Conservation (phyloP, 225 moss, liverwort and hornwort species). For the Asterella californica region DNA sequence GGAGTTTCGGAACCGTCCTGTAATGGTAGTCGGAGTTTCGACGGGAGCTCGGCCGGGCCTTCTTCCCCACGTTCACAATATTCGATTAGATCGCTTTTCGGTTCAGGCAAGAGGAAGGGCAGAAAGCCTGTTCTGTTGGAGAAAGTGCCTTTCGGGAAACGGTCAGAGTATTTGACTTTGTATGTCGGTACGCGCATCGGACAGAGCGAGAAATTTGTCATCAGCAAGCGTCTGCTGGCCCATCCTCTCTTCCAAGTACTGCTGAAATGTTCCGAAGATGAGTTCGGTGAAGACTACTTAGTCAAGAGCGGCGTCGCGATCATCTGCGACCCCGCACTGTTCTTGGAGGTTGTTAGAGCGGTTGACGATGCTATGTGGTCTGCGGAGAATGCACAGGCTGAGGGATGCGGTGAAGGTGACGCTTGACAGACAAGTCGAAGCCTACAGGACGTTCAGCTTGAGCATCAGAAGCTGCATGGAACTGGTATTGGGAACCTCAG, state of each 20-base stretch:
- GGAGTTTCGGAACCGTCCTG: neutral
- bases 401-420: too few species aligned
- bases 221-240: neutral
- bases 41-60: too few species aligned
- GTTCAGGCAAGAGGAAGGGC: neutral
- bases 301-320: neutral
- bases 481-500: too few species aligned
- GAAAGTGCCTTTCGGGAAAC: conserved; percentile 3
- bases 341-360: neutral
- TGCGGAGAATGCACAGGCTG: neutral
- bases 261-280: conserved; percentile 2
- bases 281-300: conserved; percentile 5
- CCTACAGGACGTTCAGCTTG: too few species aligned
- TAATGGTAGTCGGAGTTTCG: neutral
- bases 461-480: too few species aligned
- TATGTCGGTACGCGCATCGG: neutral
- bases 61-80: neutral
- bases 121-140: neutral
- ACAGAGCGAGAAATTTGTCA: conserved; percentile 3
- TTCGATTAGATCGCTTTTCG: conserved; percentile 1
- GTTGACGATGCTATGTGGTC: neutral
- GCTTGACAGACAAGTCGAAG: too few species aligned
- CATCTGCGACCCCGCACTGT: neutral
- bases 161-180: neutral
- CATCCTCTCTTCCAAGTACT: conserved; percentile 9